phyloP scores from a whole-genome alignment of 768 basidiomycete genomes.

The Coprinellus micaceus region DNA sequence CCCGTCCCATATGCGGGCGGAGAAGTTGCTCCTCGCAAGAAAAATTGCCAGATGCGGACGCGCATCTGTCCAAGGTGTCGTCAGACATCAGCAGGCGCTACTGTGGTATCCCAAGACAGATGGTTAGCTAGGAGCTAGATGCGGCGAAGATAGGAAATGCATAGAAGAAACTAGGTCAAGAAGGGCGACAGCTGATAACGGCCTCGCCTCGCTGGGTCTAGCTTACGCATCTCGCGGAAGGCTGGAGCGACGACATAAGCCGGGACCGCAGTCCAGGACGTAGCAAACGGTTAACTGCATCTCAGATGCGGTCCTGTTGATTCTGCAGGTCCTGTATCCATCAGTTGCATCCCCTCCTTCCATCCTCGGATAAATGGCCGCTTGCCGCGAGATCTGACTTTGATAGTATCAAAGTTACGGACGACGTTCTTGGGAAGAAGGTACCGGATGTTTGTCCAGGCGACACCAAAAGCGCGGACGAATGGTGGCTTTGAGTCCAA shows the following conservation, averaged over 20 bases:
- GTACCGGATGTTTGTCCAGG: neutral
- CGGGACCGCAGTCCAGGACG: neutral
- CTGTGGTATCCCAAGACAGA: too few relatives aligned
- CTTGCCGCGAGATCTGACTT: neutral
- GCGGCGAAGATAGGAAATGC: too few relatives aligned
- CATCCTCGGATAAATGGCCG: conserved; percentile 4
- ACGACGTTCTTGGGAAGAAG: conserved; percentile 2
- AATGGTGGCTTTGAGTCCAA: neutral
- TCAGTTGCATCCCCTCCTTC: conserved; percentile 1
- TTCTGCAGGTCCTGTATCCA: conserved; percentile 2
- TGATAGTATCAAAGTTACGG: conserved; percentile 5
- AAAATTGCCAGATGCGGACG: conserved; percentile 1
- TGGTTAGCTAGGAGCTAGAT: too few relatives aligned
- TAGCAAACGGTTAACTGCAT: neutral
- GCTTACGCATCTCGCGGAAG: too few relatives aligned
- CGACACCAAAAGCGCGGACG: neutral
- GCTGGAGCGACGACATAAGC: too few relatives aligned
- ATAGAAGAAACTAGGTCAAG: too few relatives aligned
- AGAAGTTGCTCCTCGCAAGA: neutral
- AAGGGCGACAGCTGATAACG: too few relatives aligned
- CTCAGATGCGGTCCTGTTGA: neutral
- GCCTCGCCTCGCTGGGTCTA: too few relatives aligned
- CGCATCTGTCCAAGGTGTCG: neutral
- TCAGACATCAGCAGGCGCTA: neutral
- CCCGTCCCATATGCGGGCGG: neutral